Percentiles rank a stretch among this genome's conserved stretches.
phyloP scores from a whole-genome alignment of 2,329 filamentous ascomycete genomes.

The Lecanoromycetidae sp. region DNA sequence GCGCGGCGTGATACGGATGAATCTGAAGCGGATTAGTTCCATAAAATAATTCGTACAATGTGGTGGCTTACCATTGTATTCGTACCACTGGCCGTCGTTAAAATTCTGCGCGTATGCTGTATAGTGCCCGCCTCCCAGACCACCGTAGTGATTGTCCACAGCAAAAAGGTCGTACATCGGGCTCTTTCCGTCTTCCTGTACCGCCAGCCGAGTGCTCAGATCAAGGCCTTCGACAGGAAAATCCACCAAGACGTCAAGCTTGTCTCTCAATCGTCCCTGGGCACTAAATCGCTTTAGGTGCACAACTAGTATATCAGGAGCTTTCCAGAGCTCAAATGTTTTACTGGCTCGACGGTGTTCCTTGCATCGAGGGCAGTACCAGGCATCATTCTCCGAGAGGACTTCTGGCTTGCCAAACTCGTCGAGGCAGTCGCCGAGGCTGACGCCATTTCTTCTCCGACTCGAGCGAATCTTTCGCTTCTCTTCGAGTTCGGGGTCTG shows the following conservation, averaged over 20 bases:
- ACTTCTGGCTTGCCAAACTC: conserved; percentile 93
- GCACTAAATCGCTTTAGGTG: conserved; percentile 94
- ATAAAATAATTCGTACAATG: background rate
- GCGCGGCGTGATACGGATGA: conserved; percentile 54
- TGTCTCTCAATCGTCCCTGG: conserved; percentile 67
- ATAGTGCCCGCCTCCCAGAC: conserved; percentile 89
- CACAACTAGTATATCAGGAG: conserved; percentile 85
- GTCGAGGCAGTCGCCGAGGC: conserved; percentile 78
- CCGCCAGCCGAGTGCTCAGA: conserved; percentile 63
- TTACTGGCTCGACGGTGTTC: conserved; percentile 86
- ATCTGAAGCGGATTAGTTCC: conserved; percentile 41
- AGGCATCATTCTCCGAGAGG: conserved; percentile 87
- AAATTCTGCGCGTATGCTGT: conserved; percentile 93
- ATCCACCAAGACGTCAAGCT: conserved; percentile 80
- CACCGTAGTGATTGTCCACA: conserved; percentile 91
- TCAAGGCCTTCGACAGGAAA: conserved; percentile 85
- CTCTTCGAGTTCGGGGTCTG: conserved; percentile 51
- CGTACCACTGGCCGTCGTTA: conserved; percentile 68
- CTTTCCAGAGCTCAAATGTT: conserved; percentile 94
- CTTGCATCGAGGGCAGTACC: conserved; percentile 95
- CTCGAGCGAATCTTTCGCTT: conserved; percentile 50
- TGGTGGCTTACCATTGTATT: conserved; percentile 72
- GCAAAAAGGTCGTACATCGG: conserved; percentile 87
- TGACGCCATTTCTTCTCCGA: conserved; percentile 64
- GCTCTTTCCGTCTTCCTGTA: conserved; percentile 67